Base-by-base conservation (phyloP, 2,329 filamentous ascomycete species). In the Seiridium unicorne region DNA sequence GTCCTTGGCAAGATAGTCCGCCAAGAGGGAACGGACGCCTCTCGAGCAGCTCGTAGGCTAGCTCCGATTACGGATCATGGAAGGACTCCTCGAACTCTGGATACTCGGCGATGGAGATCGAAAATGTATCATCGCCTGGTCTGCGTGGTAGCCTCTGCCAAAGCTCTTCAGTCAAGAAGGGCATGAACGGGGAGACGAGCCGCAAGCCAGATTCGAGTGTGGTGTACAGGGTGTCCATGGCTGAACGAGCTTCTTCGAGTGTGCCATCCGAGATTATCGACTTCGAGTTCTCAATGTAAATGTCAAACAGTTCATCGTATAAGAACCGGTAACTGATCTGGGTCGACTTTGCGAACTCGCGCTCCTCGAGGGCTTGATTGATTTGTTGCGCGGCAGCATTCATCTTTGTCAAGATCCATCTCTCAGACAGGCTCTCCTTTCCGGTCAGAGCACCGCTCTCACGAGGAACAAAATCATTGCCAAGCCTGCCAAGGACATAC, bases 401-500 rank as follows among this genome's bases (percentile, higher is more conserved):
- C 53, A 55, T 55, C 35, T 44, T 42, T 11, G 6, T 42, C 36
- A 55, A 32, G 11, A 44, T 55, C 53, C 53, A 55, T 26, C n/a
- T 31, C n/a, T 55, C 53, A 3, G 53, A n/a, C 38, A 55, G 36
- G 11, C 11, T 26, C 6, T 44, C 36, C 2, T 32, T 42, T n/a
- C 36, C 53, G 3, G 40, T 44, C 10, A 44, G 8, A 32, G n/a
- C 40, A 6, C n/a, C 8, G n/a, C 13, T 44, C 35, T 42, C n/a
- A n/a, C 31, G 31, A 44, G 53, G 53, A 42, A 55, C 53, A 44
- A 44, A 44, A 11, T 31, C 53, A 26, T 42, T 13, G 5, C 13
- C 36, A 8, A 55, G 36, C n/a, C 32, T 42, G 4, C 53, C 40
- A 32, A 55, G 53, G 53, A 55, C 53, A 44, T 55, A 55, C 53